Base-by-base conservation (phyloP, 169 alveolate genomes). In the Plasmodium reichenowi region DNA sequence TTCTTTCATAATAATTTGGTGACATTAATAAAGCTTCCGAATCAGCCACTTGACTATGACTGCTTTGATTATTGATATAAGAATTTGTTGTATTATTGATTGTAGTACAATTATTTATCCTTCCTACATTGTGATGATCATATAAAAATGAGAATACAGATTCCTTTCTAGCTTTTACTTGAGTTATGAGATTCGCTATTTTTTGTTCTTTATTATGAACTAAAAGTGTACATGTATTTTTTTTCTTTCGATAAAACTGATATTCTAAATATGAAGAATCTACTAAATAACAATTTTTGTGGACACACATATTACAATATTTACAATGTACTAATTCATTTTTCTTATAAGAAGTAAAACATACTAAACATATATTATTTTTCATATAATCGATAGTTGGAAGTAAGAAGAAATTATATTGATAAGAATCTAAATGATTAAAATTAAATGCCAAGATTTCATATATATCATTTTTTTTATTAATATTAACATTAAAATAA, bases 291-390 rank as follows among this genome's bases (percentile, higher is more conserved):
- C 91, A 83, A 4, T 13, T 70, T 73, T 83, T 83, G 45, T 83
- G 91, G 5, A 83, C 91, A 20, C 91, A 83, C 38, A 83, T 45
- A 60, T 83, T 70, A 8, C 91, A 83, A 22, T 59, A 83, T 62
- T 83, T 83, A 6, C 91, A 83, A 45, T 83, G 59, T 7, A 83
- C 22, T 20, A 83, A 62, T 52, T 83, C 48, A 17, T 56, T 83
- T 52, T 58, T 63, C 63, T 83, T 83, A 70, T 70, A 29, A 7
- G 83, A 58, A 0, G 91, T 83, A 83, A 83, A 83, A 6, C 91
- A 83, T 13, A 83, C 91, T 15, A 60, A 13, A 20, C 91, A 83
- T 4, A 83, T 83, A 32, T 83, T 63, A 83, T 83, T 83, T 22
- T 83, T 83, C 22, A 83, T 83, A 71, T 43, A 58, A 83, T 83